A percentile compares a stretch with the other conserved stretches of the same genome.
These are phyloP conservation scores for Trametes sp. DNA, from an alignment of 1,284 basidiomycete genomes.

Conservation along the genomic window DNA sequence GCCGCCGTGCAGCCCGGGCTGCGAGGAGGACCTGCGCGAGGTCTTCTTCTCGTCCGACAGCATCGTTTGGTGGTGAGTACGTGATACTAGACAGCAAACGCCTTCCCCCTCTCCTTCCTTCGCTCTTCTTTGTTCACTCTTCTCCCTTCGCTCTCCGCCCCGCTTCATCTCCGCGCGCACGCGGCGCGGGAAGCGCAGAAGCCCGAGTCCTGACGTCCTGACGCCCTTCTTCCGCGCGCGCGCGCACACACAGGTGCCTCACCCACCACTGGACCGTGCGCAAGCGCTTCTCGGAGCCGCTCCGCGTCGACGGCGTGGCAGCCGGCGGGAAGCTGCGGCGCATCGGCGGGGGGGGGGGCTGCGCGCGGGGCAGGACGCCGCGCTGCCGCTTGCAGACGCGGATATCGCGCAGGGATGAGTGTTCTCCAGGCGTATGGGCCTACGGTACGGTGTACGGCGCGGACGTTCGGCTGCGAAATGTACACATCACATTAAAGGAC, in stretches of 20 bases:
- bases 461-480: background rate
- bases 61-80: constrained; percentile 65
- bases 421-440: background rate
- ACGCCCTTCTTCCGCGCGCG: background rate
- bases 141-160: background rate
- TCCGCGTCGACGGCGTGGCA: constrained; percentile 31
- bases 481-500: constrained; percentile 9
- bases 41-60: constrained; percentile 59
- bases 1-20: constrained; percentile 59
- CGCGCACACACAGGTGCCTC: constrained; percentile 46
- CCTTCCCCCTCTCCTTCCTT: too few relatives aligned
- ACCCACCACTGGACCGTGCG: constrained; percentile 49
- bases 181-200: background rate
- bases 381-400: background rate
- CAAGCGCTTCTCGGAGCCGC: constrained; percentile 26
- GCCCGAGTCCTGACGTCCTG: constrained; percentile 2
- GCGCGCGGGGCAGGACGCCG: background rate
- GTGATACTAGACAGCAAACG: background rate
- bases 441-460: background rate
- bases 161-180: constrained; percentile 16
- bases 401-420: background rate
- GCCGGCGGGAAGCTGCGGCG: constrained; percentile 38
- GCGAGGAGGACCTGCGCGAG: constrained; percentile 51
- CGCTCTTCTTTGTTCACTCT: too few relatives aligned
- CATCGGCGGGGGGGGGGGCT: constrained; percentile 42